Conservation (phyloP, 768 basidiomycete species). For the Podaxis sp. region DNA sequence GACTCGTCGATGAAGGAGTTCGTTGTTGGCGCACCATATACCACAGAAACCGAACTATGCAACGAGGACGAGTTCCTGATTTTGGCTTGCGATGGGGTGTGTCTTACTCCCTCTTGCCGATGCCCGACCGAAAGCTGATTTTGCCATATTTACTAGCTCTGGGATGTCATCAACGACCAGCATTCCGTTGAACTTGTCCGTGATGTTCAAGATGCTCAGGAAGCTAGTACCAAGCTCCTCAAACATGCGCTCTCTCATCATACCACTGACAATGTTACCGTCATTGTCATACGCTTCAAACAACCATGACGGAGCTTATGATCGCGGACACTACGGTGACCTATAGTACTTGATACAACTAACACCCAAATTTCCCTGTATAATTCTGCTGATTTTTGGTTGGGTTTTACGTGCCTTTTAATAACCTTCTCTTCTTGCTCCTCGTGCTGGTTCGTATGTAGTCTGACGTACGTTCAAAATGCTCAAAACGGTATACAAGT, state of each 20-base stretch:
- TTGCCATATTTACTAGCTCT: constrained; percentile 55
- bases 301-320: constrained; percentile 18
- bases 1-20: constrained; percentile 99
- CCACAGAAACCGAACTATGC: constrained; percentile 92
- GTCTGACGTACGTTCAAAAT: neutral
- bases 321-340: constrained; percentile 3
- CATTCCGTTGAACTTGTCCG: constrained; percentile 84
- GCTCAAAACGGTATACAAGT: neutral
- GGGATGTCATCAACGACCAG: constrained; percentile 95
- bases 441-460: neutral
- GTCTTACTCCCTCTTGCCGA: constrained; percentile 28
- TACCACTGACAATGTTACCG: constrained; percentile 94
- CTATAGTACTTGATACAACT: neutral
- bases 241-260: constrained; percentile 85
- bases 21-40: constrained; percentile 96
- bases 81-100: constrained; percentile 95
- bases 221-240: constrained; percentile 71
- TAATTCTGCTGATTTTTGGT: neutral
- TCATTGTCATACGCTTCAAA: constrained; percentile 85
- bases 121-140: constrained; percentile 15
- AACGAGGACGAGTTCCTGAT: constrained; percentile 94
- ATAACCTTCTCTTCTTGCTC: neutral
- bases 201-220: constrained; percentile 71
- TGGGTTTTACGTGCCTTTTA: neutral
- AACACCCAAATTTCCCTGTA: neutral